Evolutionary conservation across 768 basidiomycete genomes (phyloP).

Genomic region (Neoboletus brunneissimus): DNA sequence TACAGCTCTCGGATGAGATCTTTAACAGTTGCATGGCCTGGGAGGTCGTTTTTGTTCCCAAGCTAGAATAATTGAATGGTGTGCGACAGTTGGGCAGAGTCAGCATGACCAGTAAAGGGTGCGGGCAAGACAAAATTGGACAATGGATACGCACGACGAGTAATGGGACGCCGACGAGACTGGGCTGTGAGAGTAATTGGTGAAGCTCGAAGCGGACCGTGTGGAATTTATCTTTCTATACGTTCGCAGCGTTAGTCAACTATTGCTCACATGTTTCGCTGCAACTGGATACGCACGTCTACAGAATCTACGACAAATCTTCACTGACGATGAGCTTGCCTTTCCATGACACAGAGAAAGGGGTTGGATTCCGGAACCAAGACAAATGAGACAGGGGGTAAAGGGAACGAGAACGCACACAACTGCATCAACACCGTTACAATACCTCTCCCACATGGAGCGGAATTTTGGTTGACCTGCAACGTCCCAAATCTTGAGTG

Average conservation of each 20-base stretch:
- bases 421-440: conserved; percentile 88
- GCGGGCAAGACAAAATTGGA: background rate
- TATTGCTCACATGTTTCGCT: background rate
- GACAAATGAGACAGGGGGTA: background rate
- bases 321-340: conserved; percentile 17
- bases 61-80: conserved; percentile 42
- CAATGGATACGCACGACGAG: conserved; percentile 61
- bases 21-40: conserved; percentile 72
- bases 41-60: conserved; percentile 91
- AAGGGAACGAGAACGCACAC: conserved; percentile 51
- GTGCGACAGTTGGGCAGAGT: background rate
- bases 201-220: conserved; percentile 83
- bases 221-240: conserved; percentile 75
- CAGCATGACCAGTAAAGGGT: background rate
- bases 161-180: conserved; percentile 68
- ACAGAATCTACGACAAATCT: conserved; percentile 93
- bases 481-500: conserved; percentile 94
- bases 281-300: conserved; percentile 56
- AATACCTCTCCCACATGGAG: conserved; percentile 95
- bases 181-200: conserved; percentile 65
- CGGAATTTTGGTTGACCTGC: conserved; percentile 94
- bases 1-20: conserved; percentile 80
- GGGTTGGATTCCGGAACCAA: background rate
- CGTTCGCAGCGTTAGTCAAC: conserved; percentile 2
- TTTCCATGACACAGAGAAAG: background rate